These are phyloP conservation scores for Thinopyrum elongatum DNA, from an alignment of 176 grass and related monocot genomes.

Conservation along the genomic window DNA sequence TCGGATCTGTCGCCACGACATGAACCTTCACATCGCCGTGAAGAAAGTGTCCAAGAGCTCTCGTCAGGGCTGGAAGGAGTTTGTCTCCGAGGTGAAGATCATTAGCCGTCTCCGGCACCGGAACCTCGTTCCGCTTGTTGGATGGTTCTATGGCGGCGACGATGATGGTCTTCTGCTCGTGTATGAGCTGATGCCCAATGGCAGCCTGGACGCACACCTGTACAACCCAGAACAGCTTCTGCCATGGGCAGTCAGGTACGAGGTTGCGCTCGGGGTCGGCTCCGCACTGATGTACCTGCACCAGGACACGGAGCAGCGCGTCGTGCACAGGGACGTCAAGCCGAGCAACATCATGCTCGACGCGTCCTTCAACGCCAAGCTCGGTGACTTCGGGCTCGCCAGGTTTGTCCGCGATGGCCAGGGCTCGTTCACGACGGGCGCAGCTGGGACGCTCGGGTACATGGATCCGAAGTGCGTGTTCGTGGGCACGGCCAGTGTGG, in stretches of 20 bases:
- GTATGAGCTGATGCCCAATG: slow-evolving; percentile 48
- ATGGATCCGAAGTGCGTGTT: not conserved
- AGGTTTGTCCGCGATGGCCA: not conserved
- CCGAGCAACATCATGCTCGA: slow-evolving; percentile 42
- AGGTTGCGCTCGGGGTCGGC: not conserved
- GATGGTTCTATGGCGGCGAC: slow-evolving; percentile 50
- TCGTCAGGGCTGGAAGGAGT: slow-evolving; percentile 54
- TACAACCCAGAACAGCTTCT: not conserved
- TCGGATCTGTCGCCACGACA: not conserved
- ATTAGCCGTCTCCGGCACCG: slow-evolving; percentile 50
- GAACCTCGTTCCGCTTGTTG: slow-evolving; percentile 55
- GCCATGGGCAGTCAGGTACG: slow-evolving; percentile 26
- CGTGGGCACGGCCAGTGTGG: not conserved
- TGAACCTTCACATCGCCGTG: not conserved
- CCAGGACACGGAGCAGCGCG: slow-evolving; percentile 10
- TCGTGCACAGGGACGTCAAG: slow-evolving; percentile 29
- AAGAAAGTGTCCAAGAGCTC: slow-evolving; percentile 15
- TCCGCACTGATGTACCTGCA: not conserved
- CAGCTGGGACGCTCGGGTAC: not conserved
- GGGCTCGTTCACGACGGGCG: not conserved
- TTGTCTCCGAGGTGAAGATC: slow-evolving; percentile 44
- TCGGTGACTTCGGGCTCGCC: slow-evolving; percentile 28
- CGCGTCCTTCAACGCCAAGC: slow-evolving; percentile 9
- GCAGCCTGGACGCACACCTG: slow-evolving; percentile 41
- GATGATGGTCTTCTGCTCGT: slow-evolving; percentile 32